Conservation (phyloP, 345 rosid genomes). For the Brassica incana region DNA sequence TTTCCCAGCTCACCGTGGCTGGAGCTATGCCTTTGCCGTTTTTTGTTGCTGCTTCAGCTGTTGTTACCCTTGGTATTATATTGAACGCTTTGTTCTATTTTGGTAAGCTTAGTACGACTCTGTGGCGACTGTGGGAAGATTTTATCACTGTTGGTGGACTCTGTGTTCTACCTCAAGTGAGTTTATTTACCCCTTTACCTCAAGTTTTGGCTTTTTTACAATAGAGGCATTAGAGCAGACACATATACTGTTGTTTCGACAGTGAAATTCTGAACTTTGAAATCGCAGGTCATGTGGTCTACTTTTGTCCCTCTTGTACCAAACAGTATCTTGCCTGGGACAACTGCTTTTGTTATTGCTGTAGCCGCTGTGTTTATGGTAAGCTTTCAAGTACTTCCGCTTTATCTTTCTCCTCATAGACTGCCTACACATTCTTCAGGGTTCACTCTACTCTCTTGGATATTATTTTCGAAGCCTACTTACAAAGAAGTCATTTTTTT, state of each 20-base stretch:
- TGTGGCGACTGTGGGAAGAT: conserved; percentile 89
- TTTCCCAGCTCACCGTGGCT: conserved; percentile 79
- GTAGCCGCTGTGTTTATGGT: conserved; percentile 78
- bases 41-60: conserved; percentile 53
- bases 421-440: not conserved
- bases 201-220: not conserved
- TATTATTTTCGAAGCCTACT: not conserved
- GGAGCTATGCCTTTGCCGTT: conserved; percentile 76
- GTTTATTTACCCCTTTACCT: conserved; percentile 6
- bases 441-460: not conserved
- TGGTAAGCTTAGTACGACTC: conserved; percentile 45
- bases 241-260: not conserved
- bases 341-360: conserved; percentile 55
- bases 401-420: conserved; percentile 9
- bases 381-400: conserved; percentile 33
- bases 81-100: conserved; percentile 59
- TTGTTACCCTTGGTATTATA: conserved; percentile 64
- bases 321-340: conserved; percentile 64
- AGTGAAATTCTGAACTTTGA: conserved; percentile 6
- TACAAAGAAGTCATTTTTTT: not conserved
- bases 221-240: not conserved
- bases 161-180: conserved; percentile 79
- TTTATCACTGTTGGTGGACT: conserved; percentile 75
- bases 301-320: conserved; percentile 86
- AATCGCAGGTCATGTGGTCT: conserved; percentile 83